Percentiles rank a stretch among this genome's conserved stretches.
Evolutionary conservation across 73 alveolate species (phyloP).

Genomic region (Effrenium voratum): DNA sequence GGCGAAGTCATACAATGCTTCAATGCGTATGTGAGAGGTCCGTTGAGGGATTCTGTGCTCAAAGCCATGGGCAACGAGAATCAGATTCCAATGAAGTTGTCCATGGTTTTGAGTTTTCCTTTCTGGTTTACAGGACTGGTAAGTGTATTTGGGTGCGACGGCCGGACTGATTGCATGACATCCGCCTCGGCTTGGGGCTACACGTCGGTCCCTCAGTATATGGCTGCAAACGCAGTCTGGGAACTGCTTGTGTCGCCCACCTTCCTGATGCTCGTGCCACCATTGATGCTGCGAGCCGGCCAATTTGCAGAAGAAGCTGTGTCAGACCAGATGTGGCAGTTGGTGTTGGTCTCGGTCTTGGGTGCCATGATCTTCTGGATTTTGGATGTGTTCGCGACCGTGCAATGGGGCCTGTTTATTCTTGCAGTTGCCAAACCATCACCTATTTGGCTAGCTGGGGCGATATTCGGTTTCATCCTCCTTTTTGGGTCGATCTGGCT

Average conservation of each 20-base stretch:
- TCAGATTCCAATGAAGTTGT: constrained; percentile 12
- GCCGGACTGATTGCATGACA: neutral
- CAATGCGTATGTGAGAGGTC: constrained; percentile 51
- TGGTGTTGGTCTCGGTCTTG: constrained; percentile 2
- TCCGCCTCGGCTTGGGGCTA: constrained; percentile 12
- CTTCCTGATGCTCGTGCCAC: neutral
- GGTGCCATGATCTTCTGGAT: neutral
- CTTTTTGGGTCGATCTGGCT: neutral
- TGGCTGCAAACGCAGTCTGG: neutral
- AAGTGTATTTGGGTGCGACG: constrained; percentile 28
- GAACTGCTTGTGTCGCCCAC: neutral
- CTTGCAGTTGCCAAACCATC: constrained; percentile 15
- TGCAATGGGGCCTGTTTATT: neutral
- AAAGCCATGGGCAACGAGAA: constrained; percentile 13
- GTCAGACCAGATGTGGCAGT: neutral
- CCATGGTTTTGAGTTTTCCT: constrained; percentile 18
- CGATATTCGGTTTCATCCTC: neutral
- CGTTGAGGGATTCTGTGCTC: constrained; percentile 33
- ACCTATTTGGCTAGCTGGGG: constrained; percentile 18
- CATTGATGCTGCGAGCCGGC: constrained; percentile 12
- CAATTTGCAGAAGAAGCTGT: neutral
- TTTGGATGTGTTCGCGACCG: neutral
- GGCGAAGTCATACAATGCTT: constrained; percentile 21
- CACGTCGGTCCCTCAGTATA: neutral
- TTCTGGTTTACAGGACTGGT: neutral